phyloP scores from a whole-genome alignment of 179 eudicot species.

The Vitellaria paradoxa region DNA sequence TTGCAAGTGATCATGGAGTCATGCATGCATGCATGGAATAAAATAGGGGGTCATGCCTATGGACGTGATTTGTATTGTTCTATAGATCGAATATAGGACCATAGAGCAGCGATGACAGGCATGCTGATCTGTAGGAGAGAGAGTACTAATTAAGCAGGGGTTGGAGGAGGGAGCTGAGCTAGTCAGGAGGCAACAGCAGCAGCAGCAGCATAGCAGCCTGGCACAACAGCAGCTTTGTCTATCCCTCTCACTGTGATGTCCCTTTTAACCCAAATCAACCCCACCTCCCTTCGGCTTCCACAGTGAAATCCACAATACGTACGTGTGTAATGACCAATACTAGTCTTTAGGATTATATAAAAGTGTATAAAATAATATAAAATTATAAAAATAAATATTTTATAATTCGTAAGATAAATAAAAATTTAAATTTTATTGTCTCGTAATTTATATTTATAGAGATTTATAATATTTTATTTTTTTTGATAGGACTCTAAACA shows the following conservation, averaged over 20 bases:
- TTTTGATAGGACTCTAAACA: too few species aligned
- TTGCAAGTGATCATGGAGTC: neutral
- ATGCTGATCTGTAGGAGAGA: constrained; percentile 1
- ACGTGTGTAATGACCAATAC: too few species aligned
- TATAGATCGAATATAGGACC: neutral
- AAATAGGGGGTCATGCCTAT: neutral
- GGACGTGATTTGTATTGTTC: neutral
- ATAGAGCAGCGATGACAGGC: constrained; percentile 2
- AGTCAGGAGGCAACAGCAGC: neutral
- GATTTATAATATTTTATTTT: too few species aligned
- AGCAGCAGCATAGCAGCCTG: neutral
- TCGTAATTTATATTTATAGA: too few species aligned
- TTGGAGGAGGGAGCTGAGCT: neutral
- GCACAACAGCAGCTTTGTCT: constrained; percentile 19
- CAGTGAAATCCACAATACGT: too few species aligned
- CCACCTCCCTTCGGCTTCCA: constrained; percentile 6
- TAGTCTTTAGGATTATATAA: too few species aligned
- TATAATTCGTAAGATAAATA: too few species aligned
- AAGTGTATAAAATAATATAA: too few species aligned
- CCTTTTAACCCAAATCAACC: constrained; percentile 18
- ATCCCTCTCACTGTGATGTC: constrained; percentile 25
- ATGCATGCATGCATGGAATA: neutral
- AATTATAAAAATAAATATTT: too few species aligned
- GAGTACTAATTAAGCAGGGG: neutral
- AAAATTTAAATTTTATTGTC: too few species aligned